A percentile compares a stretch with the other conserved stretches of the same genome.
Evolutionary conservation across 257 asterid species (phyloP).

Genomic region (Fraxinus pennsylvanica): DNA sequence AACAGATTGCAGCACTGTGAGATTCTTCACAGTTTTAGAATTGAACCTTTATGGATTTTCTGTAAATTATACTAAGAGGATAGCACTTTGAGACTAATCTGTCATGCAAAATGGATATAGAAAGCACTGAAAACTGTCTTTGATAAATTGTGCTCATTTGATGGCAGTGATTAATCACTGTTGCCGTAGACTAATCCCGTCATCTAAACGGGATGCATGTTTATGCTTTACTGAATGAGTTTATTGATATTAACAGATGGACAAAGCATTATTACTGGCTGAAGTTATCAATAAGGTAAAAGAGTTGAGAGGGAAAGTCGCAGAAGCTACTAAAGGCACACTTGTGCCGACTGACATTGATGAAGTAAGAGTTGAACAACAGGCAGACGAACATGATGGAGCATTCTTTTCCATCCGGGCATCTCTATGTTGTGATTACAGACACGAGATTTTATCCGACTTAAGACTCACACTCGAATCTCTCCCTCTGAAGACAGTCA

Average conservation of each 20-base stretch:
- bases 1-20: no score
- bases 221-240: neutral
- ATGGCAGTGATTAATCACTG: neutral
- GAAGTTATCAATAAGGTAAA: constrained; percentile 69
- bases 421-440: constrained; percentile 72
- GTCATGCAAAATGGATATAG: no score
- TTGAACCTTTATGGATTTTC: no score
- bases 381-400: constrained; percentile 36
- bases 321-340: constrained; percentile 56
- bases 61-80: no score
- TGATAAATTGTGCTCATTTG: no score
- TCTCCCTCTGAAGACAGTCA: constrained; percentile 53
- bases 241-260: constrained; percentile 54
- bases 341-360: constrained; percentile 72
- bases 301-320: constrained; percentile 41
- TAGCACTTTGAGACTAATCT: no score
- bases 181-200: neutral
- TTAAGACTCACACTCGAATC: constrained; percentile 55
- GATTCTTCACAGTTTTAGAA: no score
- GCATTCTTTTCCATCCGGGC: constrained; percentile 53
- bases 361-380: constrained; percentile 65
- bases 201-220: neutral
- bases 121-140: no score
- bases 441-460: constrained; percentile 62
- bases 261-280: constrained; percentile 77